Evolutionary conservation across 1,284 basidiomycete species (phyloP), one percentile per base, ranked within the genome.

Genomic region (Pseudozyma hubeiensis): DNA sequence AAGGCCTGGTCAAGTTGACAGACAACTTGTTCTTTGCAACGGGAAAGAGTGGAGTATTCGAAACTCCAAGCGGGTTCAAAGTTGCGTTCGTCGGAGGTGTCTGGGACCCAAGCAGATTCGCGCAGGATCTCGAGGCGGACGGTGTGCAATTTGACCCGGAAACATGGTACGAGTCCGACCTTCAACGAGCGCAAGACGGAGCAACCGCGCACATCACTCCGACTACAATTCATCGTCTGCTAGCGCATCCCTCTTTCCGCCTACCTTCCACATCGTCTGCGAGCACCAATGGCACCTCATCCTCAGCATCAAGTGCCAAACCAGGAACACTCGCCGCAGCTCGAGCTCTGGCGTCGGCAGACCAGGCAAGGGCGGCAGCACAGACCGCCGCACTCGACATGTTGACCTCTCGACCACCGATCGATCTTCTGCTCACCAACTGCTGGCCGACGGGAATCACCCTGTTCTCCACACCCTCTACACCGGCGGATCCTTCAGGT

Each of bases 391-490:
- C 69, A 8, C 51, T 74, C 0, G 24, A 33, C 10, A 19, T 51
- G 9, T 50, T 75, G 7, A 37, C 29, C 7, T 29, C 58, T 1
- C 66, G 71, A 3, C 68, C 68, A 11, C 57, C 80, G 5, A 64
- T 84, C 49, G 82, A 84, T 53, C 44, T 84, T 10, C 57, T 84
- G 9, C 64, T 84, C 9, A 76, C 77, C 1, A 80, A 74, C 37
- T 59, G 55, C 43, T 84, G 81, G 81, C 81, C 82, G 1, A 44
- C 64, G 0, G 73, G 72, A 5, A 59, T 84, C 24, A 75, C 78
- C 0, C 67, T 74, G 13, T 76, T 81, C 30, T 62, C 64, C 43
- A 44, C 19, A 11, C 54, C 66, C 7, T 7, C 57, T 4, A 53
- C 47, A 3, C 29, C 62, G 6, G 41, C 64, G 0, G 60, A 79